Conservation (phyloP, 306 rosid species). For the Prunus dulcis region DNA sequence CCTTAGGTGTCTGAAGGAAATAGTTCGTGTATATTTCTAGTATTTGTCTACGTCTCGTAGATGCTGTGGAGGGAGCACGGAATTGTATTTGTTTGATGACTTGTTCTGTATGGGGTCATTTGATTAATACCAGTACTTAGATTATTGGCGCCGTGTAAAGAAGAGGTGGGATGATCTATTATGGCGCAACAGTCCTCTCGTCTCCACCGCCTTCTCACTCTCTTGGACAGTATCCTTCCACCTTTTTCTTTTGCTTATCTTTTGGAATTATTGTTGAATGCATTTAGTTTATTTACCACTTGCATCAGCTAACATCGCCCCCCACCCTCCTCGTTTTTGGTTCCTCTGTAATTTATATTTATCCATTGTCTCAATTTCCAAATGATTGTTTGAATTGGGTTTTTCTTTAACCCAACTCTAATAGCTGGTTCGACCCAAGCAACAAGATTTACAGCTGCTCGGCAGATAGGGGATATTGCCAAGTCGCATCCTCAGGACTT, state of each 20-base stretch:
- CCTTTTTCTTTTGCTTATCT: slow-evolving; percentile 2
- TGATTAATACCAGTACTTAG: not conserved
- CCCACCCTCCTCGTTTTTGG: not conserved
- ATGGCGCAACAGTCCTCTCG: slow-evolving; percentile 99
- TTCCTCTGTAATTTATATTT: not conserved
- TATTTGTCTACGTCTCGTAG: not conserved
- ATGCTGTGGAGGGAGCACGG: not conserved
- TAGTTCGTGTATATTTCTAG: not conserved
- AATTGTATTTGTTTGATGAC: not conserved
- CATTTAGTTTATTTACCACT: not conserved
- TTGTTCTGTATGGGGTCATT: not conserved
- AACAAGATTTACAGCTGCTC: slow-evolving; percentile 95
- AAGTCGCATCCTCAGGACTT: slow-evolving; percentile 94
- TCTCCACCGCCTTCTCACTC: slow-evolving; percentile 96
- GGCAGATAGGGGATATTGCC: slow-evolving; percentile 96
- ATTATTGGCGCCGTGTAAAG: not conserved
- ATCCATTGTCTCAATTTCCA: not conserved
- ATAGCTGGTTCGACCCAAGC: slow-evolving; percentile 97
- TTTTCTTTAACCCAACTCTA: slow-evolving; percentile 51
- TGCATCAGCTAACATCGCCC: not conserved
- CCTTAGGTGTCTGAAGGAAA: not conserved
- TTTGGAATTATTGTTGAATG: not conserved
- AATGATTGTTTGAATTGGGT: not conserved
- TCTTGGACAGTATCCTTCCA: slow-evolving; percentile 88
- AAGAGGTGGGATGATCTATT: slow-evolving; percentile 62